These are phyloP conservation scores for Rhizophora mangle DNA, from an alignment of 345 rosid species.

Conservation along the genomic window DNA sequence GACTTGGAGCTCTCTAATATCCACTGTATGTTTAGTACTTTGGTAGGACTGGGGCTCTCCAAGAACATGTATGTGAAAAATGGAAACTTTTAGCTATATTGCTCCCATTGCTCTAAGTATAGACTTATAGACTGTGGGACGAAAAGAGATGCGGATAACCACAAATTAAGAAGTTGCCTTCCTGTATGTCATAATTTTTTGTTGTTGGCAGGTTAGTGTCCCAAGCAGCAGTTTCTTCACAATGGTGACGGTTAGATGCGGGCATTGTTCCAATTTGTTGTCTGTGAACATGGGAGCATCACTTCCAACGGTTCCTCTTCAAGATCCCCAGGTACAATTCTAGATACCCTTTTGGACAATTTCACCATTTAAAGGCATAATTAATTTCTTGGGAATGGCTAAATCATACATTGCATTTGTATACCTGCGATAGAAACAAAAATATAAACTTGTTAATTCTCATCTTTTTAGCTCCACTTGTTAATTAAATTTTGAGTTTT, in stretches of 20 bases:
- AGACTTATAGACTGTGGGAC: too few relatives aligned
- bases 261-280: constrained; percentile 85
- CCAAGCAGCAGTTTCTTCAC: constrained; percentile 65
- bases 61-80: too few relatives aligned
- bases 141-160: too few relatives aligned
- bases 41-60: too few relatives aligned
- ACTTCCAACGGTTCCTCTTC: constrained; percentile 52
- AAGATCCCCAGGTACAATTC: constrained; percentile 50
- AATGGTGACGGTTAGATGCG: constrained; percentile 91
- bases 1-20: too few relatives aligned
- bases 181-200: background rate
- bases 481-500: too few relatives aligned
- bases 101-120: too few relatives aligned
- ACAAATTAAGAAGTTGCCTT: too few relatives aligned
- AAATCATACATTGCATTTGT: too few relatives aligned
- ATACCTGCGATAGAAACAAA: too few relatives aligned
- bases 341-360: background rate
- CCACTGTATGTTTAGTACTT: too few relatives aligned
- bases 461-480: background rate
- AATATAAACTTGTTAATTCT: background rate
- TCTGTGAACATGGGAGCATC: constrained; percentile 76
- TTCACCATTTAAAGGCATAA: constrained; percentile 2
- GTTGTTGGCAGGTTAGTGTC: constrained; percentile 69
- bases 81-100: too few relatives aligned
- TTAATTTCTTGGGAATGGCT: background rate